Evolutionary conservation across 495 filamentous ascomycete species (phyloP).

Genomic region (Aspergillus cristatus): DNA sequence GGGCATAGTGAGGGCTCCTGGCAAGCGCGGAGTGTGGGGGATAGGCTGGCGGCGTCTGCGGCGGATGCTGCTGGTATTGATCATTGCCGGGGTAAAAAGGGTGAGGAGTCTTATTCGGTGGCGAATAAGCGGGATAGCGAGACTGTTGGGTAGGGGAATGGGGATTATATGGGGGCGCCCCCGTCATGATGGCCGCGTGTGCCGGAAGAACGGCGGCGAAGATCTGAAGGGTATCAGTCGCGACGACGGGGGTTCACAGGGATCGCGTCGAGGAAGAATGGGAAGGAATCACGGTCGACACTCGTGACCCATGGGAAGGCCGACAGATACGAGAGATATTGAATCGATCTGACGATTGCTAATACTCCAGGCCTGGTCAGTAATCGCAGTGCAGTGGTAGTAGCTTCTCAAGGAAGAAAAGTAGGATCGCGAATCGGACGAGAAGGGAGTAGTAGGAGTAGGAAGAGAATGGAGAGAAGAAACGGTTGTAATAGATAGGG

Average conservation of each 20-base stretch:
- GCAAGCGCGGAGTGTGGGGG: constrained; percentile 39
- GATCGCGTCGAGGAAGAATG: too few species aligned
- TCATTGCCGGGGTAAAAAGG: constrained; percentile 50
- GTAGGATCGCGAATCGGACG: background rate
- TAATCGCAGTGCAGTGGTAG: too few species aligned
- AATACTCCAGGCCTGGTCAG: too few species aligned
- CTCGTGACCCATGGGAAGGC: too few species aligned
- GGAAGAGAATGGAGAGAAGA: too few species aligned
- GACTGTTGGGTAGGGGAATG: constrained; percentile 37
- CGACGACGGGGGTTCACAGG: too few species aligned
- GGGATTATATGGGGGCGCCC: constrained; percentile 38
- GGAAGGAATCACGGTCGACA: too few species aligned
- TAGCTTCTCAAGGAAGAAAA: too few species aligned
- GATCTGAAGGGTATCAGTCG: constrained; percentile 18
- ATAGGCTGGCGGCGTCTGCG: constrained; percentile 44
- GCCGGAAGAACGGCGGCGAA: constrained; percentile 42
- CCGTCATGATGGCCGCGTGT: constrained; percentile 39
- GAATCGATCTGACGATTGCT: too few species aligned
- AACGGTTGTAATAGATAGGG: constrained; percentile 2
- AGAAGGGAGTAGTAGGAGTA: too few species aligned
- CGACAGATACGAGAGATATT: too few species aligned
- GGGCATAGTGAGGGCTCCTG: constrained; percentile 40
- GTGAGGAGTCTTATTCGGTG: constrained; percentile 38
- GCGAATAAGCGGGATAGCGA: constrained; percentile 30
- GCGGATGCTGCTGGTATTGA: constrained; percentile 44